Evolutionary conservation across 352 stramenopile species (phyloP).

Genomic region (Nothophytophthora sp.): DNA sequence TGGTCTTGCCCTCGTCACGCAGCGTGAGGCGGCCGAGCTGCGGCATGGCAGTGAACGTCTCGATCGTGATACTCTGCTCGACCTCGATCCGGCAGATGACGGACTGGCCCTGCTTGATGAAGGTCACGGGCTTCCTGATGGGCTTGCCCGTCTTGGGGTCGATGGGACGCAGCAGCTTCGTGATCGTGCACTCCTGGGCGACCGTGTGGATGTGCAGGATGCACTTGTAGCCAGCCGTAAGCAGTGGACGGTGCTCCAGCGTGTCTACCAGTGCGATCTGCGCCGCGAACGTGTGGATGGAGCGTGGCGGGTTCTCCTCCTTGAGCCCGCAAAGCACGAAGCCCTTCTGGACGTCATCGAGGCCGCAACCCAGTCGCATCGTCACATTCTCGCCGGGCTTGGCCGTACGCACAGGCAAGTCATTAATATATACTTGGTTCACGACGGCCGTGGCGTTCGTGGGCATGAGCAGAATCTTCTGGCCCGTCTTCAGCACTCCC

Average conservation of each 20-base stretch:
- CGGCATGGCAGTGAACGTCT: conserved; percentile 94
- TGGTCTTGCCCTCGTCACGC: conserved; percentile 98
- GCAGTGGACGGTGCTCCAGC: conserved; percentile 95
- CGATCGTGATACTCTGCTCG: conserved; percentile 93
- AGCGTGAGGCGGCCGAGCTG: conserved; percentile 98
- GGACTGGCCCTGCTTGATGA: conserved; percentile 95
- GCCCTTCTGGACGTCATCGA: conserved; percentile 89
- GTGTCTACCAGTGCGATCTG: conserved; percentile 97
- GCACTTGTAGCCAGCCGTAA: conserved; percentile 97
- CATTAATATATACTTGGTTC: conserved; percentile 92
- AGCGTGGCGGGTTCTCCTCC: conserved; percentile 46
- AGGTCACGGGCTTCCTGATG: conserved; percentile 93
- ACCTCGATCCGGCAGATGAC: conserved; percentile 95
- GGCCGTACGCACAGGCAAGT: conserved; percentile 92
- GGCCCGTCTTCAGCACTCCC: conserved; percentile 90
- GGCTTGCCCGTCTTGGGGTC: conserved; percentile 91
- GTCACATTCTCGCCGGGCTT: conserved; percentile 98
- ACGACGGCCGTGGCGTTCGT: conserved; percentile 71
- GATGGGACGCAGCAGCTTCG: conserved; percentile 90
- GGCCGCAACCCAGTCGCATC: conserved; percentile 91
- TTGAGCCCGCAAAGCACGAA: conserved; percentile 93
- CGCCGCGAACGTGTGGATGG: conserved; percentile 85
- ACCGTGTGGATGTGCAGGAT: conserved; percentile 98
- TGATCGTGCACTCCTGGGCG: conserved; percentile 94
- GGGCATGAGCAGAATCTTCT: conserved; percentile 97